phyloP scores from a whole-genome alignment of 2,329 filamentous ascomycete species.

The Neopestalotiopsis rosae region DNA sequence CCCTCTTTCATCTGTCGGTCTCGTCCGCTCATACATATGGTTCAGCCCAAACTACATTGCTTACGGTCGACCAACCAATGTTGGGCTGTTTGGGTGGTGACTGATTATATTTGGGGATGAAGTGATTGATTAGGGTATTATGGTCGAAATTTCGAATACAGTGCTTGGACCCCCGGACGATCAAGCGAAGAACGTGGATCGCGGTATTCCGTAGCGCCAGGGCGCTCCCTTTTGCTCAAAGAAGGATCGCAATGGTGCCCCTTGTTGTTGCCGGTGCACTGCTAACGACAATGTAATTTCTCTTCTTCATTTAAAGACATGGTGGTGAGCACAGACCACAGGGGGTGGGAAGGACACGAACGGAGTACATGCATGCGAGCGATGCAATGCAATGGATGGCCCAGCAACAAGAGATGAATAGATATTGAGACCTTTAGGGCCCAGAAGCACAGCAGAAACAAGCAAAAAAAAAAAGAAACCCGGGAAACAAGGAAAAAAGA shows the following conservation, averaged over 20 bases:
- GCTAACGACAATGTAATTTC: slow-evolving; percentile 38
- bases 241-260: slow-evolving; percentile 10
- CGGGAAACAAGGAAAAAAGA: background rate
- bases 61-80: background rate
- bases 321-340: slow-evolving; percentile 32
- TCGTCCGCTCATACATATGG: background rate
- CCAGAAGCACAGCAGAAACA: background rate
- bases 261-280: slow-evolving; percentile 29
- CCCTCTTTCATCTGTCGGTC: background rate
- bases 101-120: background rate
- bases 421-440: background rate
- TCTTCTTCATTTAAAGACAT: slow-evolving; percentile 34
- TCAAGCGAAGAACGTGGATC: slow-evolving; percentile 2
- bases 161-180: slow-evolving; percentile 3
- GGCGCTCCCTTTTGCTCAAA: slow-evolving; percentile 18
- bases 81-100: background rate
- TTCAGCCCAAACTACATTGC: background rate
- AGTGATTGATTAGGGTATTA: background rate
- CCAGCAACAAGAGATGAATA: slow-evolving; percentile 7
- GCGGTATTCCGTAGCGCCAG: background rate
- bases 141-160: slow-evolving; percentile 10
- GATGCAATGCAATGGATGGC: background rate
- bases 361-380: background rate
- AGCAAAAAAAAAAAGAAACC: background rate
- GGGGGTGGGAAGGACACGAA: slow-evolving; percentile 21